A percentile compares a stretch with the other conserved stretches of the same genome.
Evolutionary conservation across 73 alveolate species (phyloP).

Genomic region (Paramecium bursaria): DNA sequence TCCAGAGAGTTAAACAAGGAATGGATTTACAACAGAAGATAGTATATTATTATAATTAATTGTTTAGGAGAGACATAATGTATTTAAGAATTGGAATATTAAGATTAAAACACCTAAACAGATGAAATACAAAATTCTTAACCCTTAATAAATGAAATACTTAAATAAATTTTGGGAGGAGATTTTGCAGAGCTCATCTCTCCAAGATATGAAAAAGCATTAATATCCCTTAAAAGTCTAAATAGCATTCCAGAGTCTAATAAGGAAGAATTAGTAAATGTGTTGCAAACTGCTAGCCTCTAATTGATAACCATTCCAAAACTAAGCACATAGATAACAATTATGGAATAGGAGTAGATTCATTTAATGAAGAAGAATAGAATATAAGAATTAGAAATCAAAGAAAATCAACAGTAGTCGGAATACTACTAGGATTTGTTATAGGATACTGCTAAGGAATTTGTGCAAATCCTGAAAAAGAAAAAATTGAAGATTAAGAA

Average conservation of each 20-base stretch:
- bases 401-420: too few species aligned
- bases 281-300: not conserved
- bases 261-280: too few species aligned
- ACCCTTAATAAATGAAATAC: not conserved
- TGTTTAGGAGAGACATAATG: slow-evolving; percentile 9
- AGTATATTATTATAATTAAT: slow-evolving; percentile 15
- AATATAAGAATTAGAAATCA: slow-evolving; percentile 29
- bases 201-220: not conserved
- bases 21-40: not conserved
- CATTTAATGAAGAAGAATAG: slow-evolving; percentile 38
- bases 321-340: not conserved
- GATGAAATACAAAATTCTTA: not conserved
- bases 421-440: not conserved
- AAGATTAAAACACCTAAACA: not conserved
- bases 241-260: too few species aligned
- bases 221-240: too few species aligned
- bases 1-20: not conserved
- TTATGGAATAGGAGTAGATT: slow-evolving; percentile 12
- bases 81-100: not conserved
- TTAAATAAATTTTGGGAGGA: not conserved
- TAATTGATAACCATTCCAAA: not conserved
- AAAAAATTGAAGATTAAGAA: slow-evolving; percentile 20
- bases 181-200: not conserved
- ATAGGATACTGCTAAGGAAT: slow-evolving; percentile 37
- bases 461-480: slow-evolving; percentile 5